Base-by-base conservation (phyloP, 1,284 basidiomycete genomes). In the Laetiporus sulphureus region DNA sequence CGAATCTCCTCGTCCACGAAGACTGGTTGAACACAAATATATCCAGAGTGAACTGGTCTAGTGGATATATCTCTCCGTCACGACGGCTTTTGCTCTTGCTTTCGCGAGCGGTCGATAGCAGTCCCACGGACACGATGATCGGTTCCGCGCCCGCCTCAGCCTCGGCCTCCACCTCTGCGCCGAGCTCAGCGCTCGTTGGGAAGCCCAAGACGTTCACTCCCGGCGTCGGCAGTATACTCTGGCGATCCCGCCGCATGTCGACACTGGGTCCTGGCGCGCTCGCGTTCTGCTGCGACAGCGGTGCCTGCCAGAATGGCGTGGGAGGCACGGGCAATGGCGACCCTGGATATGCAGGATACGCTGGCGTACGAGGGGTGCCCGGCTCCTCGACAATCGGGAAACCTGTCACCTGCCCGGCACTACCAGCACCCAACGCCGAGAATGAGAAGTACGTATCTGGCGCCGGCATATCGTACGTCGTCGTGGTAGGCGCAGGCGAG, bases 1-100 rank as follows among this genome's bases (percentile, higher is more conserved):
- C 85, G 53, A 92, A 88, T 45, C 88, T 62, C 45, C 87, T 68
- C 38, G 81, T 80, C 70, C 82, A 79, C 37, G 77, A 70, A n/a
- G 80, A 83, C 59, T 83, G 81, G 57, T 93, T 94, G 58, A 86
- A 90, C 38, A 93, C 86, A 55, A 93, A 93, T 4, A 93, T 83
- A 52, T 94, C 90, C 49, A 93, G 62, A 31, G 78, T 82, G 60
- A 94, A 94, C 37, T 75, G 71, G 50, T 90, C 79, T 25, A 87
- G 66, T 3, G 84, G 79, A 47, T 75, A 77, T 51, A 92, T 79
- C 33, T 55, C 48, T 34, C 47, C 52, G 31, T 41, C 36, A 41
- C 38, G 44, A 40, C 40, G 43, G 45, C 44, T 49, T 45, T 47
- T 50, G 18, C 45, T 52, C 49, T 45, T 52, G 36, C 50, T 49